Conservation (phyloP, 2,329 filamentous ascomycete genomes). For the Clonostachys solani region DNA sequence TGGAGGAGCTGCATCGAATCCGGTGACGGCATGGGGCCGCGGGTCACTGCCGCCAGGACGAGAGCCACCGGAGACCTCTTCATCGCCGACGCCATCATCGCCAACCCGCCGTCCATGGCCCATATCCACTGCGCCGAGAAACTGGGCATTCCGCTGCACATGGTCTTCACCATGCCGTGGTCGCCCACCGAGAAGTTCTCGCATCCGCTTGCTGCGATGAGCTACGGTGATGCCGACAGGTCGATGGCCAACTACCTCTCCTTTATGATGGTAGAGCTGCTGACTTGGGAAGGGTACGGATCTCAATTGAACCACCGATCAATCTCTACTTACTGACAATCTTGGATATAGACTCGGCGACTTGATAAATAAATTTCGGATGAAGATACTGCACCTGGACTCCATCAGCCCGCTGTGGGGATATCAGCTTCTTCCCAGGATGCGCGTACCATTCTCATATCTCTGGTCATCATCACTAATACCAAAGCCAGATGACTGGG, state of each 20-base stretch:
- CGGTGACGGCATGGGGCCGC: background rate
- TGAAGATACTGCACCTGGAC: conserved; percentile 53
- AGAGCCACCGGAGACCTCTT: conserved; percentile 51
- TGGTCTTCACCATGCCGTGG: conserved; percentile 99
- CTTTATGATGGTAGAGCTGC: conserved; percentile 88
- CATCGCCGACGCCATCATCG: conserved; percentile 88
- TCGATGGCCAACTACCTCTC: conserved; percentile 80
- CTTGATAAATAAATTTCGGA: conserved; percentile 66
- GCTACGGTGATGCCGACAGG: conserved; percentile 22
- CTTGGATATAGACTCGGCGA: conserved; percentile 49
- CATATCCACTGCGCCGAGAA: conserved; percentile 97
- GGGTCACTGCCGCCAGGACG: too few species aligned
- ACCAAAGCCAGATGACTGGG: conserved; percentile 61
- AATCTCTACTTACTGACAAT: background rate
- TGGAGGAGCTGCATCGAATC: conserved; percentile 20
- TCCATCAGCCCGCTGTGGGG: conserved; percentile 56
- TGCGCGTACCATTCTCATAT: conserved; percentile 65
- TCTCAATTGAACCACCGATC: background rate
- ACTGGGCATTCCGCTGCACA: conserved; percentile 88
- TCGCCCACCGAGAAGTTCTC: conserved; percentile 92
- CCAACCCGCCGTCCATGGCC: conserved; percentile 94
- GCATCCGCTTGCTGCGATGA: conserved; percentile 55
- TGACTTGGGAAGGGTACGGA: conserved; percentile 65
- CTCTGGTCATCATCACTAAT: conserved; percentile 66
- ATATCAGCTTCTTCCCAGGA: conserved; percentile 56